Base-by-base conservation (phyloP, 1,284 basidiomycete genomes). In the Malassezia slooffiae region DNA sequence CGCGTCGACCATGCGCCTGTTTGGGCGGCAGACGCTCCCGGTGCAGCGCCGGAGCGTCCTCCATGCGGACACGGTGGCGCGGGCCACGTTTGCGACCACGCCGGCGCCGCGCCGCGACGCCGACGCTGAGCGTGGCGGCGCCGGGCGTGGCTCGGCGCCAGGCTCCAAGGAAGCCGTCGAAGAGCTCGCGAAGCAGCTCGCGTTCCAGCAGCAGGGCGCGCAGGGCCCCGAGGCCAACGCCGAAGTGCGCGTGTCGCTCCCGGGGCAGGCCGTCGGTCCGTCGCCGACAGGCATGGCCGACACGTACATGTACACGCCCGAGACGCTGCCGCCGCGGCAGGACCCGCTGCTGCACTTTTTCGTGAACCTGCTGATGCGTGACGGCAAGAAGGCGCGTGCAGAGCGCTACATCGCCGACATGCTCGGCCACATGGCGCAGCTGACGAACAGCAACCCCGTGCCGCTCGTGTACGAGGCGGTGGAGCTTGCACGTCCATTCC, bases 371-470 rank as follows among this genome's bases (percentile, higher is more conserved):
- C 56, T 72, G 24, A 72, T 72, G 70, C 59, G 60, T 31, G 66
- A 70, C 38, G 72, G 72, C 33, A 73, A 72, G 40, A 70, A 70
- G 44, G 58, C 69, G 0, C 52, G 57, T 11, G 62, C 71, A 0
- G 62, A 66, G 46, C 39, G 56, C 0, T 62, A 67, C 47, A 53
- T 70, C 42, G 55, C 52, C 8, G 34, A 49, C 12, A 62, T 69
- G 32, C 62, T 73, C 11, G n/a, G 29, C 10, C 38, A 60, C 15
- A 54, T 73, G 33, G 45, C 62, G 8, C 49, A 50, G n/a, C 27
- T 57, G 12, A 70, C 70, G 16, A 49, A 57, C 29, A 55, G 59
- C 3, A 62, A 70, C 26, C 72, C 72, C 0, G 41, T 72, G 7
- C 67, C 70, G 7, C 35, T 71, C 20, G 52, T 73, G 16, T 43